phyloP scores from a whole-genome alignment of 116 monocot species.

The Posidonia oceanica region DNA sequence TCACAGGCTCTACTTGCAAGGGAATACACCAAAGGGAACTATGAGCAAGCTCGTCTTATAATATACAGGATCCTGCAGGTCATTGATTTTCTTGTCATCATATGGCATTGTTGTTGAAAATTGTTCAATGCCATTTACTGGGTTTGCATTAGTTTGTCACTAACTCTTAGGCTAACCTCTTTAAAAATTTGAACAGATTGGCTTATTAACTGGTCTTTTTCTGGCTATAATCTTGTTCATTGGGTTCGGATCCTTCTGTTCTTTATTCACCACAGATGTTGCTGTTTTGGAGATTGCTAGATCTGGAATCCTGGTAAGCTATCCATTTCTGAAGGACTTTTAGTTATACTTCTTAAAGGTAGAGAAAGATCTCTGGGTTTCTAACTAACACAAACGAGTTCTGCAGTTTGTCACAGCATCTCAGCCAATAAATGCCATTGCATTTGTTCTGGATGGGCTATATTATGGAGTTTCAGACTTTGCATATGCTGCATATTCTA shows the following conservation, averaged over 20 bases:
- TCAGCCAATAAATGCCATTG: slow-evolving; percentile 87
- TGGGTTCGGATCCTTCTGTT: slow-evolving; percentile 58
- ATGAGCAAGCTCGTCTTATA: slow-evolving; percentile 56
- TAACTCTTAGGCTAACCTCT: background rate
- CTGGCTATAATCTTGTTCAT: slow-evolving; percentile 52
- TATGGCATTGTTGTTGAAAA: background rate
- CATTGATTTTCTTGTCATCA: background rate
- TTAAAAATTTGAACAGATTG: slow-evolving; percentile 43
- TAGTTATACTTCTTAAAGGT: background rate
- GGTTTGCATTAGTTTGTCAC: background rate
- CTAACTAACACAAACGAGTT: background rate
- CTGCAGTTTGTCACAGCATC: slow-evolving; percentile 84
- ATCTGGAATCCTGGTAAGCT: slow-evolving; percentile 70
- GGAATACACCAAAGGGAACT: slow-evolving; percentile 59
- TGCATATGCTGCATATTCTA: slow-evolving; percentile 86
- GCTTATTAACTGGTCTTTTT: slow-evolving; percentile 39
- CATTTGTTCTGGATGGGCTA: slow-evolving; percentile 91
- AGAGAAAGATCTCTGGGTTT: background rate
- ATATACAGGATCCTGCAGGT: slow-evolving; percentile 72
- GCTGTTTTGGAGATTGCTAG: slow-evolving; percentile 60
- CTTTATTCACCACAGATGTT: slow-evolving; percentile 64
- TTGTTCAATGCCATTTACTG: too few relatives aligned
- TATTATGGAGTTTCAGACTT: slow-evolving; percentile 97
- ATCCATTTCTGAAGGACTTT: background rate
- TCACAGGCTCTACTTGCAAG: slow-evolving; percentile 82